Evolutionary conservation across 2,329 filamentous ascomycete species (phyloP), one percentile per base, ranked within the genome.

Genomic region (Trichoderma gracile): DNA sequence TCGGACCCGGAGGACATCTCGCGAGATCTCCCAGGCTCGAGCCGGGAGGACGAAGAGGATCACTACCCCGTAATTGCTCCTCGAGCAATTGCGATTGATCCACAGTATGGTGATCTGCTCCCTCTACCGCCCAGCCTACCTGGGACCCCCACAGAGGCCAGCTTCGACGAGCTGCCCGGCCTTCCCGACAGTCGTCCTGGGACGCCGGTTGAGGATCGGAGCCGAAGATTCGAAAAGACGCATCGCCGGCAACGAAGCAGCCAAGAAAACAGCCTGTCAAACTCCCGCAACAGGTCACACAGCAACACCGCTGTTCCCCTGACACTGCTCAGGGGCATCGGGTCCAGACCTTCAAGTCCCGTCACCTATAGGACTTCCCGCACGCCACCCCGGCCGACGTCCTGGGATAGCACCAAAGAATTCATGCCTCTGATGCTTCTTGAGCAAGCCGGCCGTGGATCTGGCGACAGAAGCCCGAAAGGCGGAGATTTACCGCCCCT

Each of bases 351-450:
- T 5, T 76, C 76, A 2, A 81, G 80, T 14, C 80, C 82, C 2
- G 59, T 58, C 21, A 45, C 61, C 1, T 72, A 74, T 19, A 71
- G 72, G 33, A 80, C 82, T 5, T 78, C 78, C 17, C 61, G 61
- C 42, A 57, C 52, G 27, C 72, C 77, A 47, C 71, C 80, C 23
- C 80, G 86, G 5, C 85, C 85, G 14, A 86, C 79, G 14, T 88
- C 85, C 0, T 88, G 86, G 86, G 86, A 87, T 50, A 85, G 78
- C 68, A 83, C 82, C 19, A 84, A 84, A 62, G 92, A 95, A 72
- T 89, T 93, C 71, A 88, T 90, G 69, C 93, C 93, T 0, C 79
- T 97, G 9, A 94, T 91, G 76, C 86, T 97, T 23, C 86, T 96
- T 7, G 91, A 96, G 74, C 87, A 79, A 68, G 79, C 79, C 3